These are phyloP conservation scores for Cystobasidium ongulense DNA, from an alignment of 768 basidiomycete genomes.

Conservation along the genomic window DNA sequence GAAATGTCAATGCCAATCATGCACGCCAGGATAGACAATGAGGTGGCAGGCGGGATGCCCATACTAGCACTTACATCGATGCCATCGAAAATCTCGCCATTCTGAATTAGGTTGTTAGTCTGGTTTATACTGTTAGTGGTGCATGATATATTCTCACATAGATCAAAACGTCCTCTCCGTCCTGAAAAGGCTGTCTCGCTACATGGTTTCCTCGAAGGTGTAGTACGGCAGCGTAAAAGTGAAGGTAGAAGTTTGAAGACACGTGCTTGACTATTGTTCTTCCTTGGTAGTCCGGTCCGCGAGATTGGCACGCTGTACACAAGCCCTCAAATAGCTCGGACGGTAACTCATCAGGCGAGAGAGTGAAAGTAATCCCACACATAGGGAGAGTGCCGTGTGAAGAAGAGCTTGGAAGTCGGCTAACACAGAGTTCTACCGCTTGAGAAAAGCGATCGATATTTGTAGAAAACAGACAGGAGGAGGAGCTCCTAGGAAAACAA, in stretches of 20 bases:
- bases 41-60: too few relatives aligned
- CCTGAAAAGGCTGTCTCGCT: conserved; percentile 62
- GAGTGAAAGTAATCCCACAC: conserved; percentile 26
- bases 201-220: conserved; percentile 57
- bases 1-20: too few relatives aligned
- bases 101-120: conserved; percentile 51
- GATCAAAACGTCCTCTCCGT: conserved; percentile 58
- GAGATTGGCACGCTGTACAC: neutral
- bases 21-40: too few relatives aligned
- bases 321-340: neutral
- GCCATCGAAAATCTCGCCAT: conserved; percentile 61
- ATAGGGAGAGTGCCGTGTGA: neutral
- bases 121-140: neutral
- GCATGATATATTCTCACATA: conserved; percentile 59
- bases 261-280: neutral
- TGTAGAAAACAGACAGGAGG: too few relatives aligned
- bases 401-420: neutral
- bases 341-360: neutral
- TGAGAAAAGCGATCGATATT: too few relatives aligned
- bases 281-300: conserved; percentile 1
- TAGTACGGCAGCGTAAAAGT: conserved; percentile 67
- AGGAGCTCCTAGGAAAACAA: too few relatives aligned
- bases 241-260: conserved; percentile 12
- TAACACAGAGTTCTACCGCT: too few relatives aligned
- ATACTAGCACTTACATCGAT: conserved; percentile 60